Conservation (phyloP, 768 basidiomycete species). For the Tylopilus sp. region DNA sequence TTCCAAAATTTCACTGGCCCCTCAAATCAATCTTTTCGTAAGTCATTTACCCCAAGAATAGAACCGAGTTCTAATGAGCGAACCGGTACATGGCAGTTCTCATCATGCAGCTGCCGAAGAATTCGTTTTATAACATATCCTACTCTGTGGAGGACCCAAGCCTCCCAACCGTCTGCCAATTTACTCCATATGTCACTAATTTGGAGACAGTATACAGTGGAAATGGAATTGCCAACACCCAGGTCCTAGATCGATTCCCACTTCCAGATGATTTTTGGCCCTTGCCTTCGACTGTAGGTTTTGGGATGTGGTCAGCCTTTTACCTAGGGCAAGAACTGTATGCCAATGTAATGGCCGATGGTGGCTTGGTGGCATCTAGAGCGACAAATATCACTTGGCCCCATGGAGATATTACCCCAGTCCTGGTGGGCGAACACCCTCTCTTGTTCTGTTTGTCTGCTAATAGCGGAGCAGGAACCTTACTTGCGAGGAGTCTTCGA, state of each 20-base stretch:
- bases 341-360: neutral
- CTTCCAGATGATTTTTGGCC: too few relatives aligned
- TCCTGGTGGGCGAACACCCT: neutral
- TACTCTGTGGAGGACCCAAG: neutral
- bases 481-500: neutral
- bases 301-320: too few relatives aligned
- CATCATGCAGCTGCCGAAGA: neutral
- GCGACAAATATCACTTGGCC: neutral
- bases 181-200: neutral
- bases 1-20: neutral
- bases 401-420: neutral
- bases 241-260: neutral
- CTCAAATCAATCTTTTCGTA: neutral
- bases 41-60: neutral
- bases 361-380: neutral
- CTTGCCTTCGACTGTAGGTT: too few relatives aligned
- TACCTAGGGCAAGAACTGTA: neutral
- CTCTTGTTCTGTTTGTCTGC: neutral
- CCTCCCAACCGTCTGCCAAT: neutral
- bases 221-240: neutral
- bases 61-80: too few relatives aligned
- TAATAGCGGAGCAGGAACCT: neutral
- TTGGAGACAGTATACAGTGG: neutral
- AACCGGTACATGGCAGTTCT: neutral
- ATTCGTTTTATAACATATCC: neutral